Evolutionary conservation across 2,329 filamentous ascomycete genomes (phyloP).

Genomic region (Epichloe glyceriae): DNA sequence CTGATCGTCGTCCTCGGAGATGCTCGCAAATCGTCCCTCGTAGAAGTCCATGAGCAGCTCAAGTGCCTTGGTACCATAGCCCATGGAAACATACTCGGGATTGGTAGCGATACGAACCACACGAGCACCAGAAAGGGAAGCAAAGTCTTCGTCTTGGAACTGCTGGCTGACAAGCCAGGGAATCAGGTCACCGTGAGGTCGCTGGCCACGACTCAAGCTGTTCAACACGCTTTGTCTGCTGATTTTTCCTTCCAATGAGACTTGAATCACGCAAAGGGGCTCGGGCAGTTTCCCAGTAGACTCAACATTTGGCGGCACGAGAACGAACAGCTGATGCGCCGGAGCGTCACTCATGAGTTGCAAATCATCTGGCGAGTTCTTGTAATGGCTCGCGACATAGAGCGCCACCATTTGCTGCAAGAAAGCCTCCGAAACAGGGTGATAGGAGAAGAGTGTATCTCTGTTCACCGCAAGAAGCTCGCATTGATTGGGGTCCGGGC

Average conservation of each 20-base stretch:
- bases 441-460: constrained; percentile 95
- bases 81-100: constrained; percentile 84
- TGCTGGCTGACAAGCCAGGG: constrained; percentile 97
- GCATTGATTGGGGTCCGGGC: constrained; percentile 81
- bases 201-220: constrained; percentile 74
- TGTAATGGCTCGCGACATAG: constrained; percentile 95
- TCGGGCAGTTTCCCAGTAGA: constrained; percentile 71
- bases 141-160: constrained; percentile 96
- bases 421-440: constrained; percentile 93
- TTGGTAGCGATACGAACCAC: constrained; percentile 93
- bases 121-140: constrained; percentile 79
- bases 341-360: constrained; percentile 97
- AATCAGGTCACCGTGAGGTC: constrained; percentile 85
- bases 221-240: constrained; percentile 86
- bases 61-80: constrained; percentile 82
- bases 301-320: constrained; percentile 75
- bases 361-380: constrained; percentile 95
- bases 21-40: constrained; percentile 76
- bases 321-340: constrained; percentile 88
- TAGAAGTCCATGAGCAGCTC: constrained; percentile 86
- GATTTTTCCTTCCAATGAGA: constrained; percentile 88
- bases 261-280: constrained; percentile 87
- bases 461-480: constrained; percentile 90
- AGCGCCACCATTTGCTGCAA: constrained; percentile 96
- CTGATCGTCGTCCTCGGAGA: constrained; percentile 57